These are phyloP conservation scores for Nigrospora sphaerica DNA, from an alignment of 2,329 filamentous ascomycete genomes.

Conservation along the genomic window DNA sequence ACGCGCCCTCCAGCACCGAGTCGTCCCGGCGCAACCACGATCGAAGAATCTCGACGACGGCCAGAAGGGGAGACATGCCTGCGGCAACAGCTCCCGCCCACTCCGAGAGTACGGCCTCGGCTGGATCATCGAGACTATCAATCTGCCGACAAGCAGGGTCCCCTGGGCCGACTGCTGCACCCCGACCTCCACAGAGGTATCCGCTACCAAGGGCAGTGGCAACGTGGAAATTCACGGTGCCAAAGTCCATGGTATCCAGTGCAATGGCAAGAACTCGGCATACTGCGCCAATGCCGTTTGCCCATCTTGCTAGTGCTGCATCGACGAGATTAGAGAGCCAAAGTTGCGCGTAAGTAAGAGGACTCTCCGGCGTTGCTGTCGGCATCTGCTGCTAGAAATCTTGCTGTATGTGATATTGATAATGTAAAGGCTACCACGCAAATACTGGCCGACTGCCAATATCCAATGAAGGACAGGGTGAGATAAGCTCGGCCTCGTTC, in stretches of 20 bases:
- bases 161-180: slow-evolving; percentile 37
- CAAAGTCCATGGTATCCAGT: slow-evolving; percentile 38
- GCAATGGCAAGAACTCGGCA: slow-evolving; percentile 30
- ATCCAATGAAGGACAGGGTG: too few species aligned
- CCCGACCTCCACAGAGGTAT: slow-evolving; percentile 33
- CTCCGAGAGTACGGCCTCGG: too few species aligned
- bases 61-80: too few species aligned
- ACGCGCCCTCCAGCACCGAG: too few species aligned
- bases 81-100: too few species aligned
- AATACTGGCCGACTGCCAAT: too few species aligned
- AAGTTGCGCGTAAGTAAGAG: not conserved
- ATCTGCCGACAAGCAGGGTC: slow-evolving; percentile 28
- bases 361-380: too few species aligned
- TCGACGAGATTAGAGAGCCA: not conserved
- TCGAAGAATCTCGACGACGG: too few species aligned
- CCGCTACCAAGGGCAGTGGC: slow-evolving; percentile 19
- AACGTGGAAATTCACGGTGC: slow-evolving; percentile 29
- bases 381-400: not conserved
- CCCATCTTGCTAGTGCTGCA: not conserved
- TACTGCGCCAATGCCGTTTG: slow-evolving; percentile 11
- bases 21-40: too few species aligned
- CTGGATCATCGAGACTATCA: slow-evolving; percentile 56
- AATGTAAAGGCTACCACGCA: too few species aligned
- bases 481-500: too few species aligned
- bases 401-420: not conserved